Base-by-base conservation (phyloP, 768 basidiomycete species). In the Plicaturopsis crispa region DNA sequence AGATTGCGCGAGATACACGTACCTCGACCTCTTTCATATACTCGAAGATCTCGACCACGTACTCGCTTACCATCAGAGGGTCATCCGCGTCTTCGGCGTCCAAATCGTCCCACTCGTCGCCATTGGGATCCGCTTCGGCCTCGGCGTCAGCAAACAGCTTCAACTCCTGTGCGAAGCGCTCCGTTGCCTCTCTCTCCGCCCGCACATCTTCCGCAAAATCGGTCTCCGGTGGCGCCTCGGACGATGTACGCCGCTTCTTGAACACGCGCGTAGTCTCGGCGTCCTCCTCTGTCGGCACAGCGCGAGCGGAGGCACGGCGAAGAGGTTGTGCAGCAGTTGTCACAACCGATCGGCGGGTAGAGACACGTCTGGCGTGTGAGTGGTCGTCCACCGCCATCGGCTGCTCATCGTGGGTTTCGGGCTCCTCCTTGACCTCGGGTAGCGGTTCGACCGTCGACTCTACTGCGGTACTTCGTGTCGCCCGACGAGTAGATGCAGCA, bases 21-120 rank as follows among this genome's bases (percentile, higher is more conserved):
- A 92, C 92, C 76, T 97, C 91, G 42, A 81, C 68, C 44, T 75
- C 63, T 55, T 82, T 86, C 64, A 97, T 73, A 63, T 99, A 98
- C 40, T 84, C 67, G 65, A 92, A 93, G 44, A 98, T 92, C 42
- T 98, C 96, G 18, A 69, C 69, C 36, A 96, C 93, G 53, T 99
- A 99, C 61, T 97, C 90, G 63, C 83, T 84, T 47, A 96, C 93
- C 93, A 97, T 97, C 43, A 89, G 69, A 11, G 94, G 96, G 53
- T 99, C 94, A 35, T 92, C 90, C 38, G 67, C 77, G 55, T 97
- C 93, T 16, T 93, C 91, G 1, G 77, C 79, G 47, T 97, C 92
- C 12, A 98, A 72, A 52, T 98, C 94, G 21, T 85, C 85, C 93
- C 91, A 98, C 54, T 71, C 65, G 52, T 65, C 48, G 45, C 68